phyloP scores from a whole-genome alignment of 2,329 filamentous ascomycete species.

The Neofusicoccum umdonicola region DNA sequence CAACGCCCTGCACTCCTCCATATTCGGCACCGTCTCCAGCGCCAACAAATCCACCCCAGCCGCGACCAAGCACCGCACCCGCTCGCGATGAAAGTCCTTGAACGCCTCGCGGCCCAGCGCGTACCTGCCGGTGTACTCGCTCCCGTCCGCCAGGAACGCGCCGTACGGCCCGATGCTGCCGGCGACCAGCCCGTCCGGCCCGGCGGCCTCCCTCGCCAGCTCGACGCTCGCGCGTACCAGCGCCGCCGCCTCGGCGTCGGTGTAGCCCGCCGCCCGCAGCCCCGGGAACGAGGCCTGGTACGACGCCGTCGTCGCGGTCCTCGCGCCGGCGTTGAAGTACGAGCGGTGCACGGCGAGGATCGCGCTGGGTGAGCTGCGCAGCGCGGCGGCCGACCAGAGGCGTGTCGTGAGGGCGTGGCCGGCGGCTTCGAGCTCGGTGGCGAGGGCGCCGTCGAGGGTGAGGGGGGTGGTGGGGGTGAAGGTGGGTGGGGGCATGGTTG shows the following conservation, averaged over 20 bases:
- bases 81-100: conserved; percentile 43
- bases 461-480: conserved; percentile 20
- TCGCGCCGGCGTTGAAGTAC: conserved; percentile 46
- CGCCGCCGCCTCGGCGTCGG: not conserved
- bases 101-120: conserved; percentile 28
- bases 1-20: conserved; percentile 40
- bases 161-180: conserved; percentile 50
- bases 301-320: conserved; percentile 47
- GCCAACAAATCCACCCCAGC: conserved; percentile 46
- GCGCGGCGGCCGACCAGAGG: conserved; percentile 47
- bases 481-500: not conserved
- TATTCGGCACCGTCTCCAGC: conserved; percentile 46
- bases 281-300: conserved; percentile 48
- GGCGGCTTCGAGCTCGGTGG: conserved; percentile 45
- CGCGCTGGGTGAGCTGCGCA: conserved; percentile 38
- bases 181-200: conserved; percentile 32
- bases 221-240: not conserved
- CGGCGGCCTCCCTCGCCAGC: not conserved
- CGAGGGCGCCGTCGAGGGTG: conserved; percentile 48
- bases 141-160: conserved; percentile 47
- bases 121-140: conserved; percentile 48
- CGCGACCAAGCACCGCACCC: conserved; percentile 42
- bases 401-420: conserved; percentile 44
- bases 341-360: conserved; percentile 45
- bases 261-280: conserved; percentile 33